Evolutionary conservation across 306 rosid species (phyloP), one percentile per base, ranked within the genome.

Genomic region (Astragalus glycyphyllos): DNA sequence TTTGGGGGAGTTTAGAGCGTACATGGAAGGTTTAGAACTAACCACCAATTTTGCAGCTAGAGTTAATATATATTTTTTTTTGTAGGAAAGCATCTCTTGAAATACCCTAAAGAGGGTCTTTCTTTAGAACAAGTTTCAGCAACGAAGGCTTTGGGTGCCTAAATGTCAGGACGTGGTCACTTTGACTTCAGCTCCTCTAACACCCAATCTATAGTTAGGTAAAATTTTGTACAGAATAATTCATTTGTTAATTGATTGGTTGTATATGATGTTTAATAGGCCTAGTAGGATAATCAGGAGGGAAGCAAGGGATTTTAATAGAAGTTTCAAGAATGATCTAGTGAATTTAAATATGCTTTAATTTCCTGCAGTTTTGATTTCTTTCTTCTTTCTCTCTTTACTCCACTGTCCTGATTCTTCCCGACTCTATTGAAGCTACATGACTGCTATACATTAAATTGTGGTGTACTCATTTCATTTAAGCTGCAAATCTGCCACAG

Each of bases 181-280:
- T 49, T 73, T 58, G 70, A 76, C 55, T 70, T 75, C 70, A 79
- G 65, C 74, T 69, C 76, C 74, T 73, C 76, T 75, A 71, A 79
- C 78, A 72, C 81, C 73, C 83, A 71, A 79, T 51, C 62, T 50
- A 53, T 69, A 64, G 71, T 58, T 75, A 82, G 81, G 73, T 77
- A 51, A 58, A 62, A 69, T 14, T 58, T 58, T 88, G 92, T 90
- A 90, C 80, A 86, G 87, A 64, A 56, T 81, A 83, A 85, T 85
- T 88, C 87, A 71, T 90, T 90, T 72, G 82, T 88, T 88, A 79
- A 75, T 89, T 85, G 73, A 76, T 82, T 87, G 82, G 82, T 88
- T 79, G 81, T 83, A 78, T 66, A 83, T 81, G 81, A 67, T 60
- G 38, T 76, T 77, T 65, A 78, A 63, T 47, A 78, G 71, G 78